Evolutionary conservation across 441 rosid genomes (phyloP), one percentile per base, ranked within the genome.

Genomic region (Macaranga tanarius): DNA sequence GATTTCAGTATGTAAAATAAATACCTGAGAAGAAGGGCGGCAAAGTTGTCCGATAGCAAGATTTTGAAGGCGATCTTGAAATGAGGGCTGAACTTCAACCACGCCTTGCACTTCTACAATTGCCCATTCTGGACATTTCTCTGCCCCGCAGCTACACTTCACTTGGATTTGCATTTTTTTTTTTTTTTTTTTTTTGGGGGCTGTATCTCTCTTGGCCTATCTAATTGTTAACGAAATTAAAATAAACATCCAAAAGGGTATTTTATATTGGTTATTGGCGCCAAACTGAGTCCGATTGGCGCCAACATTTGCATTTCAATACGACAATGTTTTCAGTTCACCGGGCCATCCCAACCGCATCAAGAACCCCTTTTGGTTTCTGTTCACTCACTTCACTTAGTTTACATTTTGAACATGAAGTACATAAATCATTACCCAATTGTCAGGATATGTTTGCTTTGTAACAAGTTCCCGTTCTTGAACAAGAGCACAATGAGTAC

Each of bases 31-130:
- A 25, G 90, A 83, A 67, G 92, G 84, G 62, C 90, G 90, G 54
- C 97, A 91, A 60, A 92, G 96, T 58, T 69, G 76, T 48, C 99
- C 97, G 75, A 89, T 95, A 57, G 76, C 83, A 16, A 92, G 97
- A 74, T 90, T 88, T 40, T 87, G 96, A 70, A 95, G 72, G 59
- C 81, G 85, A 54, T 78, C 84, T 62, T 84, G 84, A 69, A 87
- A 88, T 2, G 87, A 81, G 25, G 95, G 84, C 65, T 92, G 94
- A 22, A 79, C 85, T 77, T 95, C 96, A 22, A 92, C 83, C 13
- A 80, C 86, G 56, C 98, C 98, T 89, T 92, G 99, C 57, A 95
- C 52, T 73, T 95, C 99, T 10, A 95, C 56, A 23, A 95, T 83
- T 48, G 87, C 89, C 97, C 99, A 95, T 62, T 92, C 96, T n/a